Evolutionary conservation across 225 moss, liverwort and hornwort genomes (phyloP), one percentile per base, ranked within the genome.

Genomic region (Climacium dendroides): DNA sequence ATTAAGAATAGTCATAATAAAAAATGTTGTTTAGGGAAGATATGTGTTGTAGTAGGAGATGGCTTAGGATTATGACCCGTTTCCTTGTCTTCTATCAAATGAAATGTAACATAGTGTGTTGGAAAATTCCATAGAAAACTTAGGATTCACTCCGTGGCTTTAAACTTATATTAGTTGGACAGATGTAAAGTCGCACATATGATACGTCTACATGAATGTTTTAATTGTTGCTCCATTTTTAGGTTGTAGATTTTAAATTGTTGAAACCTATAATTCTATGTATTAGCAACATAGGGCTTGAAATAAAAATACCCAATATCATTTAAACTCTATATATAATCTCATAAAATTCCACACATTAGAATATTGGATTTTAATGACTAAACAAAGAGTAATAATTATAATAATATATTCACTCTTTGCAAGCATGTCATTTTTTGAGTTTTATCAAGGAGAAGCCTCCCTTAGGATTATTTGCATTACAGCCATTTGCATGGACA

Each of bases 11-110:
- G 29, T 0, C 29, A 18, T 47, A 1, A 18, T 30, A 3, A 17
- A 10, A 47, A 29, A 0, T 0, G 3, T 6, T 28, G 6, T 28
- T 10, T 6, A 28, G 3, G 7, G 67, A 3, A n/a, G 1, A 3
- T 24, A 39, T 24, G 4, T 24, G 13, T 0, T 13, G 24, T 23
- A 72, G 4, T 17, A 72, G 17, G 3, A 72, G 10, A 26, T 28
- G 16, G 45, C 11, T 18, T 10, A 9, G 4, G 10, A 45, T 47
- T 29, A 47, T 73, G 6, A 6, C 1, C 29, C 18, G 9, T 45
- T 45, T 28, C 3, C 5, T 29, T 47, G 0, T 72, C 29, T 18
- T 30, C 18, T 18, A 4, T 10, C 47, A 72, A 47, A 47, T 47
- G 1, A 72, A 43, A 45, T 45, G 72, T 45, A 29, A 18, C 7